Evolutionary conservation across 2,329 filamentous ascomycete species (phyloP), one percentile per base, ranked within the genome.

Genomic region (Zymoseptoria crescenta): DNA sequence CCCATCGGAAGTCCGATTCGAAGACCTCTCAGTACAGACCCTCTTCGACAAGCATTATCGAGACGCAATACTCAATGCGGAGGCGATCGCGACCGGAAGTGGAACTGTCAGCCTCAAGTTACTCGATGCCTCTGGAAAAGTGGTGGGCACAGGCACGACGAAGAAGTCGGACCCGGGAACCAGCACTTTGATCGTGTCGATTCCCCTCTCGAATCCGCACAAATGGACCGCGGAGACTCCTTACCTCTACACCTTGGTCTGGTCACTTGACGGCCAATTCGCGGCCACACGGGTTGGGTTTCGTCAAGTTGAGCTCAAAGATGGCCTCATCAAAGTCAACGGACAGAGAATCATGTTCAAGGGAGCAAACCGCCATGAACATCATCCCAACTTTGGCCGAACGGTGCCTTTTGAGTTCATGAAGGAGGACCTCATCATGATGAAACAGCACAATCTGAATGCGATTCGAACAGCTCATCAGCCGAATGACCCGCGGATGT

Each of bases 401-500:
- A 79, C 85, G 0, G 84, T 88, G 0, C 84, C 85, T 0, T 71
- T 82, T 6, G 81, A 85, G 1, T 87, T 81, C 24, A 81, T 87
- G 67, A 80, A 80, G 62, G 72, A 76, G 13, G 87, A 89, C 63
- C 75, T 89, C 1, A 66, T 85, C 1, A 74, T 84, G 3, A 89
- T 89, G 86, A 89, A 89, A 71, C 76, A 74, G 6, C 81, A 87
- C 75, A 89, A 89, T 65, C 80, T 89, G 73, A 89, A 90, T 62
- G 83, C 87, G 0, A 77, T 90, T 5, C 83, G 87, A 0, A 86
- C 82, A 55, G 86, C 82, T 1, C 87, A 90, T 68, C 85, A 89
- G 61, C 83, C 85, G 0, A 84, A 82, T 16, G 80, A 87, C 63
- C 80, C 82, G 0, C 74, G 76, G 2, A 67, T 87, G 1, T 82